Evolutionary conservation across 768 basidiomycete species (phyloP).

Genomic region (Lactarius vividus): DNA sequence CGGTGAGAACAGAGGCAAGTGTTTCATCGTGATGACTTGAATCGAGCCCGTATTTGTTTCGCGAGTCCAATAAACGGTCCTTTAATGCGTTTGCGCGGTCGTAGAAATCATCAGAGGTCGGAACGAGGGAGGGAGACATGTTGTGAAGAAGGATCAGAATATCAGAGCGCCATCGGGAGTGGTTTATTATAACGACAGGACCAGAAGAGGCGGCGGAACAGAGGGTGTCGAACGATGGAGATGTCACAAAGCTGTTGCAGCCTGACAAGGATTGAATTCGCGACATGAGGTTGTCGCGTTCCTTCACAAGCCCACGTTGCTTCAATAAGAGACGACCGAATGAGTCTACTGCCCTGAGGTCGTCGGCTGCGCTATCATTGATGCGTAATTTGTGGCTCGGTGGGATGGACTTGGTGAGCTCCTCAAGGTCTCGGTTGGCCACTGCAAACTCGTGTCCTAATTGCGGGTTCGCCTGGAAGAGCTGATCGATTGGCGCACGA

Average conservation of each 20-base stretch:
- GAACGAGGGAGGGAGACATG: not conserved
- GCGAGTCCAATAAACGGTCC: not conserved
- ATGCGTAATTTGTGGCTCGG: not conserved
- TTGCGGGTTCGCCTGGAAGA: not conserved
- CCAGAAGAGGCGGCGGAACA: not conserved
- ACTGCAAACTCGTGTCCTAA: not conserved
- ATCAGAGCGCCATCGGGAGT: not conserved
- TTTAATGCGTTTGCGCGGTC: not conserved
- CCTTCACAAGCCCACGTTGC: not conserved
- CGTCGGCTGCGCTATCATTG: not conserved
- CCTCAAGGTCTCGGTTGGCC: not conserved
- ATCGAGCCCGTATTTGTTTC: not conserved
- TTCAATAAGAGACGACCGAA: not conserved
- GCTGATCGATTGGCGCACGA: not conserved
- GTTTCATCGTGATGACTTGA: too few relatives aligned
- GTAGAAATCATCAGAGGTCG: not conserved
- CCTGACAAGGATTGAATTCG: not conserved
- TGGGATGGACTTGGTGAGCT: not conserved
- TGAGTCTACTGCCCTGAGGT: not conserved
- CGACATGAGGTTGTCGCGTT: not conserved
- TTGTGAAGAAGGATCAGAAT: not conserved
- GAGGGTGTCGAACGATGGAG: not conserved
- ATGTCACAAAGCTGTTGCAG: not conserved
- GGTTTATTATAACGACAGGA: not conserved
- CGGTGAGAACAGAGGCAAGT: too few relatives aligned